Percentiles rank a stretch among this genome's conserved stretches.
Evolutionary conservation across 345 rosid species (phyloP).

Genomic region (Clarkia xantiana): DNA sequence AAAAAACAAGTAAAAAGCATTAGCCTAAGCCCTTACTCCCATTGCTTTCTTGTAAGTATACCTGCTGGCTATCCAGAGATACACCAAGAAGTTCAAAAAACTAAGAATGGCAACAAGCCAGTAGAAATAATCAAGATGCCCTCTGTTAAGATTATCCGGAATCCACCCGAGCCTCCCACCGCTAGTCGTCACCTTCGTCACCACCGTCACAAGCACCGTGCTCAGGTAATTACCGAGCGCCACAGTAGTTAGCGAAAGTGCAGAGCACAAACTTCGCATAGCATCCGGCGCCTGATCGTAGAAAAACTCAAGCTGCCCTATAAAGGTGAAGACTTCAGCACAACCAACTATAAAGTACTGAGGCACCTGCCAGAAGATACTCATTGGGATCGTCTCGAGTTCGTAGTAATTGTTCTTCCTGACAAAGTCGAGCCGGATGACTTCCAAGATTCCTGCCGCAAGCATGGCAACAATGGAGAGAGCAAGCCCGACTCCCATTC

Average conservation of each 20-base stretch:
- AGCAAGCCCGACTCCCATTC: constrained; percentile 83
- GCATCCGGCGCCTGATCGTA: constrained; percentile 97
- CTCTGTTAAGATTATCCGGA: constrained; percentile 60
- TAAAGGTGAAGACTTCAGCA: constrained; percentile 76
- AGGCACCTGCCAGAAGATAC: constrained; percentile 93
- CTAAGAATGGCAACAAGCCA: constrained; percentile 70
- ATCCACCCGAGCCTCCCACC: constrained; percentile 76
- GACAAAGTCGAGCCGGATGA: constrained; percentile 39
- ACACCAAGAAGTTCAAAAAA: constrained; percentile 50
- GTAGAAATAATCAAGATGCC: constrained; percentile 82
- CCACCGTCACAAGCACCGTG: constrained; percentile 52
- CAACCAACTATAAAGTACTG: constrained; percentile 78
- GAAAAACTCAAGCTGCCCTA: constrained; percentile 81
- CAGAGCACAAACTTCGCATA: constrained; percentile 82
- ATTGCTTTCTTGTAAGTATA: constrained; percentile 66
- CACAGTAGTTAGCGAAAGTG: constrained; percentile 60
- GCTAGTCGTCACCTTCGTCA: constrained; percentile 35
- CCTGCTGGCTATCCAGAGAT: constrained; percentile 56
- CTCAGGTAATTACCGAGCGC: constrained; percentile 76
- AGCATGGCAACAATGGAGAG: constrained; percentile 69
- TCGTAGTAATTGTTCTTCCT: constrained; percentile 45
- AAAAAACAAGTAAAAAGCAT: not conserved
- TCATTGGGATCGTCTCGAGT: constrained; percentile 34
- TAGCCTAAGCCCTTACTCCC: constrained; percentile 14
- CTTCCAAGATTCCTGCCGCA: constrained; percentile 57